Conservation (phyloP, 2,329 filamentous ascomycete species). For the Alternaria postmessia region DNA sequence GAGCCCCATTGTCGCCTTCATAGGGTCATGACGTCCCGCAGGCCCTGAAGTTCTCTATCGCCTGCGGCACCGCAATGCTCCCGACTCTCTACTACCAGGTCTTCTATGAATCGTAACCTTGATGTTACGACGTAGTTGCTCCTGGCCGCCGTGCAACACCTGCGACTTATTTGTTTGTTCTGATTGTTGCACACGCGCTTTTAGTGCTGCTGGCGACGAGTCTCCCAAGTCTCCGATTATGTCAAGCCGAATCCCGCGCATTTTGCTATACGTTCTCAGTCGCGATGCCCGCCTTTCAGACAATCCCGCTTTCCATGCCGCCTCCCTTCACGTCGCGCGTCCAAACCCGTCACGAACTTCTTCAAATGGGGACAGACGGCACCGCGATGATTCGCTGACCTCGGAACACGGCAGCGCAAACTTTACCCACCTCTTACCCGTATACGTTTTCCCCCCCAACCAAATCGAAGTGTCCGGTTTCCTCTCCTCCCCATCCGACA, state of each 20-base stretch:
- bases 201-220: slow-evolving; percentile 19
- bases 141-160: slow-evolving; percentile 41
- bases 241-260: slow-evolving; percentile 42
- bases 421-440: slow-evolving; percentile 69
- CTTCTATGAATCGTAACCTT: slow-evolving; percentile 29
- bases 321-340: slow-evolving; percentile 44
- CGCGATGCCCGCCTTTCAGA: slow-evolving; percentile 77
- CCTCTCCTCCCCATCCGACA: slow-evolving; percentile 57
- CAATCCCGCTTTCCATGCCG: slow-evolving; percentile 74
- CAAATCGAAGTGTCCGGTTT: slow-evolving; percentile 81
- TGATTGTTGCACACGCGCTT: slow-evolving; percentile 29
- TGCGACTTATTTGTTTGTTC: slow-evolving; percentile 38
- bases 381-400: slow-evolving; percentile 49
- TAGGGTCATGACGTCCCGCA: slow-evolving; percentile 35
- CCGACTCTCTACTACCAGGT: slow-evolving; percentile 17
- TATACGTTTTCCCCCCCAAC: slow-evolving; percentile 71
- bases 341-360: slow-evolving; percentile 14
- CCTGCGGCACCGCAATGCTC: slow-evolving; percentile 32
- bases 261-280: slow-evolving; percentile 75
- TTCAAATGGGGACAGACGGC: slow-evolving; percentile 28
- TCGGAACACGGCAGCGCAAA: slow-evolving; percentile 30
- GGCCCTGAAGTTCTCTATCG: slow-evolving; percentile 21
- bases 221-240: slow-evolving; percentile 21
- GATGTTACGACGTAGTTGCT: slow-evolving; percentile 44
- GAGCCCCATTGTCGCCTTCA: slow-evolving; percentile 26